Conservation (phyloP, 441 rosid genomes). For the Francoa sonchifolia region DNA sequence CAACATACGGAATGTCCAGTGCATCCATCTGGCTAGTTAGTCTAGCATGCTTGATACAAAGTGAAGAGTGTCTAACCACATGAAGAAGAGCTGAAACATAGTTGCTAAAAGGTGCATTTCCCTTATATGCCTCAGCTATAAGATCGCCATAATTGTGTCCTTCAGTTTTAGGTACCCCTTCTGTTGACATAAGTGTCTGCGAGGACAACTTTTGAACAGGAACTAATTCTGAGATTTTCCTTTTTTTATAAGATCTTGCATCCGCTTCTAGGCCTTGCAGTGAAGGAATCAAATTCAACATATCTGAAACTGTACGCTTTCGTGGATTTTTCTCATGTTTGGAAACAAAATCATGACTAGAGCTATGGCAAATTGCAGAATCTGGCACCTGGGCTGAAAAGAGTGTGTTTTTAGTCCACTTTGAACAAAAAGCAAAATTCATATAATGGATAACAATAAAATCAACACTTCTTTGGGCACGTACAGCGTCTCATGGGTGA, state of each 20-base stretch:
- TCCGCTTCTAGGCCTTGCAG: constrained; percentile 46
- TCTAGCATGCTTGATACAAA: constrained; percentile 90
- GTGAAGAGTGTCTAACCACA: constrained; percentile 86
- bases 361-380: constrained; percentile 17
- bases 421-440: no score
- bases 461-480: no score
- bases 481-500: no score
- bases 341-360: constrained; percentile 30
- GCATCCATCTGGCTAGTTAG: constrained; percentile 94
- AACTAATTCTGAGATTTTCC: constrained; percentile 31
- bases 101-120: constrained; percentile 73
- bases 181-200: constrained; percentile 27
- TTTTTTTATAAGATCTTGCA: constrained; percentile 35
- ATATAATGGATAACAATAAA: no score
- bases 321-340: constrained; percentile 38
- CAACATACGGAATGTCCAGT: constrained; percentile 81
- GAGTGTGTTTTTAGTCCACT: constrained; percentile 15
- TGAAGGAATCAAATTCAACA: constrained; percentile 67
- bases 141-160: constrained; percentile 66
- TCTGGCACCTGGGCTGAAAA: constrained; percentile 54
- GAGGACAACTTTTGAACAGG: constrained; percentile 32
- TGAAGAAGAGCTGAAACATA: constrained; percentile 86
- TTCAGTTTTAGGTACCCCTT: constrained; percentile 31
- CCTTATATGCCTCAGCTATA: constrained; percentile 87
- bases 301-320: constrained; percentile 61